Conservation (phyloP, 441 rosid genomes). For the Oxalis stricta region DNA sequence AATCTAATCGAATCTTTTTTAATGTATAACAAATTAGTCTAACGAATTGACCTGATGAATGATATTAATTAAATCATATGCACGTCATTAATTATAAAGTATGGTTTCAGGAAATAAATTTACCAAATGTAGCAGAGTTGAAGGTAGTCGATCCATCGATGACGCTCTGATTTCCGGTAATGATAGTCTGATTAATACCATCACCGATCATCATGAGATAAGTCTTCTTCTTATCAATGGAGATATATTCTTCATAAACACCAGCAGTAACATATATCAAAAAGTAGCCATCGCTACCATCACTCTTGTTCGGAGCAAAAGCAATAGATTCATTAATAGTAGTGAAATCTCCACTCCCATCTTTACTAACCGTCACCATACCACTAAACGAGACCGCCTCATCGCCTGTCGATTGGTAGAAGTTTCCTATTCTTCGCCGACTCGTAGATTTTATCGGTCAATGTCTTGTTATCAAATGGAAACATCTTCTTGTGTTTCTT, state of each 20-base stretch:
- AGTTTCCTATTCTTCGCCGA: slow-evolving; percentile 35
- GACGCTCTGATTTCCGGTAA: slow-evolving; percentile 74
- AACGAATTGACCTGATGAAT: not conserved
- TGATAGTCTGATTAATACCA: slow-evolving; percentile 66
- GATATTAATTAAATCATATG: too few species aligned
- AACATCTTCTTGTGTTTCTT: slow-evolving; percentile 14
- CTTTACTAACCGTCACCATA: slow-evolving; percentile 49
- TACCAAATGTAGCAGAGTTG: slow-evolving; percentile 81
- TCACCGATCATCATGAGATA: slow-evolving; percentile 81
- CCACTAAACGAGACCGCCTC: slow-evolving; percentile 29
- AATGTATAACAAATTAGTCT: not conserved
- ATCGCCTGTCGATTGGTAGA: slow-evolving; percentile 10
- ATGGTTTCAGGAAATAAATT: too few species aligned
- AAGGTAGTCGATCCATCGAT: slow-evolving; percentile 88
- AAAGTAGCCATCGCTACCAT: slow-evolving; percentile 46
- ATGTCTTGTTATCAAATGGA: slow-evolving; percentile 28
- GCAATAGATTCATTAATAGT: slow-evolving; percentile 56
- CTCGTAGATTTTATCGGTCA: slow-evolving; percentile 37
- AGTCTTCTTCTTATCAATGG: slow-evolving; percentile 50
- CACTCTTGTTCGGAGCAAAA: slow-evolving; percentile 60
- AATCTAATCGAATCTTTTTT: too few species aligned
- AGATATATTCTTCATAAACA: slow-evolving; percentile 63
- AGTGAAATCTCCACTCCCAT: slow-evolving; percentile 61
- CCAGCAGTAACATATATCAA: slow-evolving; percentile 60
- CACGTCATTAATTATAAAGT: too few species aligned